phyloP scores from a whole-genome alignment of 1,284 basidiomycete genomes.

The Ustilago sp. region DNA sequence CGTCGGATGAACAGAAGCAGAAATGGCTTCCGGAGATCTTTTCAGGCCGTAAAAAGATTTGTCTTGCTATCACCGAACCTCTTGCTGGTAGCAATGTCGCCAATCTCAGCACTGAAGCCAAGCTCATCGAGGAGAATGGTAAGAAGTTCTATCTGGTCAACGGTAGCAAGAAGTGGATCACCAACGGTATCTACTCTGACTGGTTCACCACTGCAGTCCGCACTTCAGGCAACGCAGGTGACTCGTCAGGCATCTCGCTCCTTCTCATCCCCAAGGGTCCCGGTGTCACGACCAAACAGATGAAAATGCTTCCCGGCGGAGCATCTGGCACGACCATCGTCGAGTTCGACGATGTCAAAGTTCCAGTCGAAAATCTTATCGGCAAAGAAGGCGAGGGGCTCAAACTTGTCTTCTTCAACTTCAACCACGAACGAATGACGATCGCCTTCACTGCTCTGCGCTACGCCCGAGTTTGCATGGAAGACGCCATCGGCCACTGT shows the following conservation, averaged over 20 bases:
- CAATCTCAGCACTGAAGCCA: conserved; percentile 64
- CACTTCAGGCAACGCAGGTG: conserved; percentile 69
- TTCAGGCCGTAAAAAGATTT: conserved; percentile 55
- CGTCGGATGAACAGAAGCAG: conserved; percentile 50
- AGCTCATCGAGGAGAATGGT: conserved; percentile 62
- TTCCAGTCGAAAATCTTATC: conserved; percentile 69
- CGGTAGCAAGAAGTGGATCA: conserved; percentile 70
- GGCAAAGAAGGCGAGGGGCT: conserved; percentile 64
- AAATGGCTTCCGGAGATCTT: conserved; percentile 57
- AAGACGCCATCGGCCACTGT: conserved; percentile 55
- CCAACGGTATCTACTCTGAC: conserved; percentile 67
- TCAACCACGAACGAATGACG: conserved; percentile 57
- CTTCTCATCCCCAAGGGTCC: conserved; percentile 64
- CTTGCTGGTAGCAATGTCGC: conserved; percentile 69
- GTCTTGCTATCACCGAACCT: conserved; percentile 65
- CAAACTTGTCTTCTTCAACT: conserved; percentile 54
- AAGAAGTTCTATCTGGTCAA: conserved; percentile 70
- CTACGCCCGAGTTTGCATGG: conserved; percentile 54
- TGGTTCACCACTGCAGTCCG: conserved; percentile 68
- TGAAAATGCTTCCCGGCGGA: conserved; percentile 66
- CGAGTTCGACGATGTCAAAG: conserved; percentile 67
- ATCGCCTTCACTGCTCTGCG: conserved; percentile 57
- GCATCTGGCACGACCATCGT: conserved; percentile 69
- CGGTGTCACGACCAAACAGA: conserved; percentile 61
- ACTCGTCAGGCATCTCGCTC: conserved; percentile 68